Base-by-base conservation (phyloP, 2,329 filamentous ascomycete species). In the Colletotrichum sp. region DNA sequence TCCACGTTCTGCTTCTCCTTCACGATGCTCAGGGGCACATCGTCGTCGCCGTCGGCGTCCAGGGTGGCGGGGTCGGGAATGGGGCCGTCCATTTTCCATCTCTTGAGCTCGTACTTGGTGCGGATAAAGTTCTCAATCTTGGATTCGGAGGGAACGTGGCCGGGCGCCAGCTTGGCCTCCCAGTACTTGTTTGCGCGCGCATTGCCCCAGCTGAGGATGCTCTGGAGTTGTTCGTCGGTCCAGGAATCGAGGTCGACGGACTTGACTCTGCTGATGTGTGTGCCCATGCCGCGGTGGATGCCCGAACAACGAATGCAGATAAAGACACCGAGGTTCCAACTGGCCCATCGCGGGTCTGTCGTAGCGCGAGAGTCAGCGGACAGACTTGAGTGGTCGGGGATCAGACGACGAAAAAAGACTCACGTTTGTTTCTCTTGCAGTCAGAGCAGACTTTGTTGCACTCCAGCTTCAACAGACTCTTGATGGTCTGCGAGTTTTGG, bases 41-140 rank as follows among this genome's bases (percentile, higher is more conserved):
- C 96, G 80, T 98, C 96, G 81, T 98, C 96, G 70, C 93, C 96
- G 18, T 95, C 95, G 16, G 88, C 92, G 83, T 98, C 95, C 68
- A 99, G 87, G 3, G 94, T 95, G 5, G 95, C 90, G n/a, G 98
- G 97, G 83, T 99, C 96, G 7, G 98, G 98, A 83, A 98, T 96
- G 7, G 93, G 93, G 2, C 97, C 97, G 77, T 99, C 97, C 96
- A 99, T 99, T n/a, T 96, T 94, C 97, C 97, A 99, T 87, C 98
- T 91, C 91, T 98, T 99, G 70, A 97, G 94, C 85, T 99, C 97
- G 86, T 99, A 99, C 86, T 99, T 99, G 72, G 98, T 99, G 79
- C 97, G 93, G 81, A 99, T 99, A 83, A 99, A 99, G 89, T 99
- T 99, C 90, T 99, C 97, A 81, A 99, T 99, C 90, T 99, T 99